Conservation (phyloP, 2,329 filamentous ascomycete genomes). For the Calonectria montana region DNA sequence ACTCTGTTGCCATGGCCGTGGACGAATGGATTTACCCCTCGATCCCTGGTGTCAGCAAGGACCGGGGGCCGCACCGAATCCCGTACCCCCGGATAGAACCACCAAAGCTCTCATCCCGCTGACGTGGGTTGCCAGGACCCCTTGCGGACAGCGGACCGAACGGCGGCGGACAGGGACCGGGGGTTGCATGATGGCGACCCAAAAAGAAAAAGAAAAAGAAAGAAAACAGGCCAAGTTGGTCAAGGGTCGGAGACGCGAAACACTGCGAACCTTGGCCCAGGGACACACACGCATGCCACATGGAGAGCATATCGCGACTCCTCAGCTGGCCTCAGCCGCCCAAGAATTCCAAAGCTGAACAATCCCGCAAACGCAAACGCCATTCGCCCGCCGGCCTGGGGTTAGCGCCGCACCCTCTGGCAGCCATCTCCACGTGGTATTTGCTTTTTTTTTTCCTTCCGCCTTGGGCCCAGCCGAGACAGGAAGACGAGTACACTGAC, state of each 20-base stretch:
- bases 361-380: conserved; percentile 9
- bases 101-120: neutral
- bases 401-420: conserved; percentile 28
- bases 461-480: neutral
- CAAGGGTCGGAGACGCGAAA: neutral
- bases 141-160: conserved; percentile 7
- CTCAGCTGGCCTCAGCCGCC: neutral
- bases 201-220: neutral
- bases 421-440: conserved; percentile 34
- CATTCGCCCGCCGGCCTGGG: conserved; percentile 8
- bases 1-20: neutral
- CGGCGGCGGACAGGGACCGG: neutral
- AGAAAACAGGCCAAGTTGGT: neutral
- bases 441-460: neutral
- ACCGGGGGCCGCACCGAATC: neutral
- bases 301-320: neutral
- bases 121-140: conserved; percentile 2
- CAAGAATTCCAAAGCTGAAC: neutral
- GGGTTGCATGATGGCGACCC: neutral
- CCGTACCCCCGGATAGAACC: neutral
- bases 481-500: neutral
- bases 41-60: neutral
- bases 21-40: conserved; percentile 3
- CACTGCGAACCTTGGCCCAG: neutral
- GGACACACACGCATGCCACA: neutral